Evolutionary conservation across 75 land plant species (phyloP), one percentile per base, ranked within the genome.

Genomic region (Sequoiadendron giganteum): DNA sequence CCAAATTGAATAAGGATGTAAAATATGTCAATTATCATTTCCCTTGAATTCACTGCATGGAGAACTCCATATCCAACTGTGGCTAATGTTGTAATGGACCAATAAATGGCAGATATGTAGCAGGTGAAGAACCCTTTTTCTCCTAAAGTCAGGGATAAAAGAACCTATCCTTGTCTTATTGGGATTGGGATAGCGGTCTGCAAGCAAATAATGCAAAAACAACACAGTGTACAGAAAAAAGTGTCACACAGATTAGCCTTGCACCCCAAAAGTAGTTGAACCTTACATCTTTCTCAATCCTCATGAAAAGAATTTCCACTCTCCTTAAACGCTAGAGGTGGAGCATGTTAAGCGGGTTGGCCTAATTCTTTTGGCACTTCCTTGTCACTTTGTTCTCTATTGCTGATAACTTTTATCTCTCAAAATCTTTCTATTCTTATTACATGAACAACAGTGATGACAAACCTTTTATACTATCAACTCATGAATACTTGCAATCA

Each of bases 281-380:
- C 58, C 95, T 89, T 55, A 95, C 92, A 86, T 95, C 97, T 83
- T 94, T 95, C 87, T 95, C 97, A 76, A 95, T 88, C 96, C 95
- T 92, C 79, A 94, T 93, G 89, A 95, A 95, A 70, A 95, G 83
- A 55, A 88, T 90, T 82, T 93, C 93, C 84, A 93, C 93, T 76
- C 93, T 87, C 34, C 97, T 84, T 21, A 95, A 88, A 85, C 97
- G 90, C 95, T 94, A 94, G 6, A 95, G 93, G 42, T 95, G 90
- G 77, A 95, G 92, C 89, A 94, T 75, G 40, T 93, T 93, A 48
- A 95, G 77, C 39, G 93, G 54, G 86, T 90, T 89, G 70, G 38
- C 38, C 38, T 36, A 36, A 36, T 36, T 36, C 38, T 36, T 36
- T 36, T 36, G 38, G 38, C 38, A 36, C 38, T 36, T 36, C 38